Conservation (phyloP, 805 yeast species). For the Jamesozyma hellenica region DNA sequence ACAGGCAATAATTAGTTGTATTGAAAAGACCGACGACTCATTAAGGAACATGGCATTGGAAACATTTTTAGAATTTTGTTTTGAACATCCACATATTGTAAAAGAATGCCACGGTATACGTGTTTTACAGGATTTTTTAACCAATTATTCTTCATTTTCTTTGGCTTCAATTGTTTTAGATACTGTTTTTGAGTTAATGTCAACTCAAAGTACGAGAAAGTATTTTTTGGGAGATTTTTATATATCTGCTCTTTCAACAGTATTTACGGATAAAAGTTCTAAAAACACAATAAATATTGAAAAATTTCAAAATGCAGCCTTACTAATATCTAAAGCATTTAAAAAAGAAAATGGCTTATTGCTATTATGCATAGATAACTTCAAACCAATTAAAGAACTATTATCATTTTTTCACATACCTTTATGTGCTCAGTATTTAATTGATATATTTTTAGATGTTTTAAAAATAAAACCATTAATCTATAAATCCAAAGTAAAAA, state of each 20-base stretch:
- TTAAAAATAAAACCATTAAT: conserved; percentile 51
- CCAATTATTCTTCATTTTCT: conserved; percentile 19
- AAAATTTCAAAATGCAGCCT: conserved; percentile 49
- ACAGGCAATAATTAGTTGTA: conserved; percentile 53
- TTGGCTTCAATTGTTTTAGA: conserved; percentile 22
- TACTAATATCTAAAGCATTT: conserved; percentile 48
- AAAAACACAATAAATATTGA: conserved; percentile 40
- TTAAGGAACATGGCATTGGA: conserved; percentile 45
- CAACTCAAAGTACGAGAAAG: conserved; percentile 22
- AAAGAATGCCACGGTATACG: conserved; percentile 39
- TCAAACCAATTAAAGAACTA: conserved; percentile 45
- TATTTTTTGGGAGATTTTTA: conserved; percentile 46
- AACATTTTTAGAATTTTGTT: conserved; percentile 45
- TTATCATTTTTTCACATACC: conserved; percentile 55
- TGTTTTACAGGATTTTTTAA: conserved; percentile 28
- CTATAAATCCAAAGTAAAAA: conserved; percentile 25
- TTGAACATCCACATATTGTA: conserved; percentile 36
- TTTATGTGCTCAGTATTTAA: conserved; percentile 46
- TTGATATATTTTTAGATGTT: conserved; percentile 64
- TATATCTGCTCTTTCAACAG: conserved; percentile 50
- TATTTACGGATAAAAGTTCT: conserved; percentile 57
- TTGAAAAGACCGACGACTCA: conserved; percentile 46
- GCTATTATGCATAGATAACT: conserved; percentile 48
- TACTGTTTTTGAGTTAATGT: conserved; percentile 23
- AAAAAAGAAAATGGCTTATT: conserved; percentile 72